Base-by-base conservation (phyloP, 257 asterid species). In the Orobanche coerulescens region DNA sequence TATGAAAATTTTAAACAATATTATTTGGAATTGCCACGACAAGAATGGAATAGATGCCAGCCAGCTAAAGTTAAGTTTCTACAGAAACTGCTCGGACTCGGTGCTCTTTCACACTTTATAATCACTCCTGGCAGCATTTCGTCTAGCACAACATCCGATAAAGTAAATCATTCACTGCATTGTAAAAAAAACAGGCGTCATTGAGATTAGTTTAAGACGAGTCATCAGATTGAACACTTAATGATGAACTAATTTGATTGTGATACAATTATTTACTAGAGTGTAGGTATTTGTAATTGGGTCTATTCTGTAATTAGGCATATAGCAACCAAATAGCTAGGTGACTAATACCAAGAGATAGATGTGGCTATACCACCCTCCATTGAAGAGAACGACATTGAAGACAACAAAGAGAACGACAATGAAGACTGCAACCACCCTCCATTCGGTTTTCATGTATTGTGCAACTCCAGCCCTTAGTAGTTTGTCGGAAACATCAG, bases 371-470 rank as follows among this genome's bases (percentile, higher is more conserved):
- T 85, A 90, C 97, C 94, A n/a, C n/a, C n/a, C n/a, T n/a, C n/a
- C n/a, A n/a, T n/a, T n/a, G n/a, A n/a, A n/a, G n/a, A n/a, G n/a
- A n/a, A n/a, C n/a, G n/a, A n/a, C n/a, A n/a, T n/a, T n/a, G n/a
- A 90, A 66, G 70, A 87, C 72, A 15, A 81, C 73, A 10, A 90
- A 90, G 59, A 87, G 96, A 64, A 87, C 65, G 11, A 77, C 77
- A 14, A 87, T 90, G 71, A 84, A 87, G 72, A 90, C 83, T 1
- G 96, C 97, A 53, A 90, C 94, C 6, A 87, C 91, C 78, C 94
- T 81, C 95, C 97, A 87, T 74, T 90, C 97, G 10, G 76, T 83
- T 83, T 90, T 90, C 96, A 87, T 87, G 83, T 87, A 90, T 48
- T 87, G 86, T 12, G 97, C 97, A 66, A 85, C 97, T 70, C 97